These are phyloP conservation scores for Litsea cubeba DNA, from an alignment of 164 flowering plant genomes.

Conservation along the genomic window DNA sequence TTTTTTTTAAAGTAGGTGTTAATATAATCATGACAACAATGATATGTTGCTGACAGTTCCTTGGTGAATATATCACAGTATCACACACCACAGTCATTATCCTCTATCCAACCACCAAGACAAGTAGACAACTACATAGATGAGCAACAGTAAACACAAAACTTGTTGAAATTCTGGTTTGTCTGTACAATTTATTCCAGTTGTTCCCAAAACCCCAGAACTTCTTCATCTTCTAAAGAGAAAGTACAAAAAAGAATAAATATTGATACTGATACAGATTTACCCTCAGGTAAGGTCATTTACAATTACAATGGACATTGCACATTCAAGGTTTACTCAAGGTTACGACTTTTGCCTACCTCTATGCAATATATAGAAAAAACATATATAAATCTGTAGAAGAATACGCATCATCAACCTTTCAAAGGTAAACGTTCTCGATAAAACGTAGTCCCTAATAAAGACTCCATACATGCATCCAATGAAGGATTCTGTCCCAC, in stretches of 20 bases:
- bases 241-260: slow-evolving; percentile 14
- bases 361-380: slow-evolving; percentile 2
- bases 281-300: slow-evolving; percentile 17
- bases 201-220: slow-evolving; percentile 14
- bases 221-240: slow-evolving; percentile 14
- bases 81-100: too few relatives aligned
- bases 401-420: neutral
- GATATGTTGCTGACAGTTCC: too few relatives aligned
- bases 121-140: too few relatives aligned
- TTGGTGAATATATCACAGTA: too few relatives aligned
- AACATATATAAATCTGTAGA: slow-evolving; percentile 1
- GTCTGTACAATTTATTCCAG: slow-evolving; percentile 5
- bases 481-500: neutral
- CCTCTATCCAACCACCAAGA: too few relatives aligned
- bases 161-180: too few relatives aligned
- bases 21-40: too few relatives aligned
- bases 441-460: too few relatives aligned
- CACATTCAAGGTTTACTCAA: neutral
- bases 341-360: slow-evolving; percentile 2
- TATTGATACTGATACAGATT: slow-evolving; percentile 13
- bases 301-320: slow-evolving; percentile 21
- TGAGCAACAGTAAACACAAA: too few relatives aligned
- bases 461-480: slow-evolving; percentile 7
- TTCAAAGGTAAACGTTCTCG: too few relatives aligned
- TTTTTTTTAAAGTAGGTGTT: too few relatives aligned